Percentiles rank a stretch among this genome's conserved stretches.
phyloP scores from a whole-genome alignment of 495 filamentous ascomycete species.

The Annulohypoxylon bovei region DNA sequence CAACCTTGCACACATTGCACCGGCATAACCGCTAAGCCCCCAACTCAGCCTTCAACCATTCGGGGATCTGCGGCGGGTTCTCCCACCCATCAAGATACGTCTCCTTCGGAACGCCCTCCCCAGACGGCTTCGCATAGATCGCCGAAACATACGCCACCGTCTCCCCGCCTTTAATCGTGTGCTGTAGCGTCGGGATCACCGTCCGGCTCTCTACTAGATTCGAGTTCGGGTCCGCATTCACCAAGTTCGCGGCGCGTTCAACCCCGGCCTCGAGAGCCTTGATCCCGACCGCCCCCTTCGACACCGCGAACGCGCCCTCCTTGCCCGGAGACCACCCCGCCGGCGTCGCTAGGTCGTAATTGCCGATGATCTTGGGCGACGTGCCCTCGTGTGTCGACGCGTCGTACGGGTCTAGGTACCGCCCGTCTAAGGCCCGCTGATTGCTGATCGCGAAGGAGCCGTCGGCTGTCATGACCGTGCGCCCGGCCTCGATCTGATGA shows the following conservation, averaged over 20 bases:
- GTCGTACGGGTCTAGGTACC: conserved; percentile 65
- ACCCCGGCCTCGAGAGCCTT: conserved; percentile 60
- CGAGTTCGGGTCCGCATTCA: conserved; percentile 80
- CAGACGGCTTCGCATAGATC: conserved; percentile 61
- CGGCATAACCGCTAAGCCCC: conserved; percentile 12
- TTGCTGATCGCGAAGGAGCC: conserved; percentile 77
- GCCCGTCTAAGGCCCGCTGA: conserved; percentile 65
- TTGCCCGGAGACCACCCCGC: conserved; percentile 65
- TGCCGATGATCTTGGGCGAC: conserved; percentile 61
- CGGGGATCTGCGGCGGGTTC: conserved; percentile 60
- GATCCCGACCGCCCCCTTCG: conserved; percentile 75
- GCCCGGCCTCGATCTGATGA: conserved; percentile 65
- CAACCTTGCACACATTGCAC: too few relatives aligned
- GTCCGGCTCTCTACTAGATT: conserved; percentile 77
- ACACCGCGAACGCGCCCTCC: conserved; percentile 69
- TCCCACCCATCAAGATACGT: conserved; percentile 65
- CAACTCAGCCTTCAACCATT: conserved; percentile 64
- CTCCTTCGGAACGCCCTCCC: conserved; percentile 49
- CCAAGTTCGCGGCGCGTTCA: conserved; percentile 64
- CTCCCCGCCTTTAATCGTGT: conserved; percentile 57
- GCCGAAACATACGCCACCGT: conserved; percentile 61
- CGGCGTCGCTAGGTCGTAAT: conserved; percentile 62
- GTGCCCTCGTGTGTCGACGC: conserved; percentile 56
- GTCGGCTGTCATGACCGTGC: conserved; percentile 73
- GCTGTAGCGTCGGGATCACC: conserved; percentile 72